A percentile compares a stretch with the other conserved stretches of the same genome.
Evolutionary conservation across 768 basidiomycete genomes (phyloP).

Genomic region (Lanmaoa pseudosensibilis): DNA sequence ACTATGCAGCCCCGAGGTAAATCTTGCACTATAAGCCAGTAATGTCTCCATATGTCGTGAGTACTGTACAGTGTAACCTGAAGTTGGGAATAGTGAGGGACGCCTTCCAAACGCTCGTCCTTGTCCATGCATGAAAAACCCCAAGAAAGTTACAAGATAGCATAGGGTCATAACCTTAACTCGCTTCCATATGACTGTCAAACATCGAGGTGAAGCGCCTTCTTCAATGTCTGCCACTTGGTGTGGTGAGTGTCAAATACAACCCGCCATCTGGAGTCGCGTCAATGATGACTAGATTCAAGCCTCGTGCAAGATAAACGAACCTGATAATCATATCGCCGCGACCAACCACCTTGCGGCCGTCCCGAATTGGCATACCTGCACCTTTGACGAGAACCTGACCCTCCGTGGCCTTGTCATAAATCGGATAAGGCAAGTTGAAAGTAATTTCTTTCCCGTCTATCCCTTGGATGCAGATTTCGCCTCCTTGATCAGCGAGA

Average conservation of each 20-base stretch:
- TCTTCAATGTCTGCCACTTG: conserved; percentile 35
- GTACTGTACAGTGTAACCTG: conserved; percentile 30
- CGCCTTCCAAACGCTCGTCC: conserved; percentile 8
- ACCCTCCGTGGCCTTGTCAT: conserved; percentile 49
- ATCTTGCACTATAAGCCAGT: background rate
- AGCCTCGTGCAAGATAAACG: conserved; percentile 11
- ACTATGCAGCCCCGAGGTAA: background rate
- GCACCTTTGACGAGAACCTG: conserved; percentile 53
- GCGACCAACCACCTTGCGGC: conserved; percentile 51
- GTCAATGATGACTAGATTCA: background rate
- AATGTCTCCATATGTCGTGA: conserved; percentile 15
- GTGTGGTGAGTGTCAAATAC: conserved; percentile 31
- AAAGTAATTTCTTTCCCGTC: conserved; percentile 56
- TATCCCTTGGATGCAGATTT: conserved; percentile 53
- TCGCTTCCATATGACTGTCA: conserved; percentile 17
- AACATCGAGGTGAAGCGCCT: conserved; percentile 25
- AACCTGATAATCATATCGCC: conserved; percentile 67
- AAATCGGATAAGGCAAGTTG: conserved; percentile 51
- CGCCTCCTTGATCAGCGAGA: conserved; percentile 46
- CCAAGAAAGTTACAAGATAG: conserved; percentile 16
- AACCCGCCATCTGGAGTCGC: conserved; percentile 30
- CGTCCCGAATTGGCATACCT: conserved; percentile 68
- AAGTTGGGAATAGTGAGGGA: conserved; percentile 10
- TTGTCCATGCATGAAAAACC: conserved; percentile 21
- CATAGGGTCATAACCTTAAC: conserved; percentile 21